Evolutionary conservation across 257 asterid genomes (phyloP).

Genomic region (Cruciata laevipes): DNA sequence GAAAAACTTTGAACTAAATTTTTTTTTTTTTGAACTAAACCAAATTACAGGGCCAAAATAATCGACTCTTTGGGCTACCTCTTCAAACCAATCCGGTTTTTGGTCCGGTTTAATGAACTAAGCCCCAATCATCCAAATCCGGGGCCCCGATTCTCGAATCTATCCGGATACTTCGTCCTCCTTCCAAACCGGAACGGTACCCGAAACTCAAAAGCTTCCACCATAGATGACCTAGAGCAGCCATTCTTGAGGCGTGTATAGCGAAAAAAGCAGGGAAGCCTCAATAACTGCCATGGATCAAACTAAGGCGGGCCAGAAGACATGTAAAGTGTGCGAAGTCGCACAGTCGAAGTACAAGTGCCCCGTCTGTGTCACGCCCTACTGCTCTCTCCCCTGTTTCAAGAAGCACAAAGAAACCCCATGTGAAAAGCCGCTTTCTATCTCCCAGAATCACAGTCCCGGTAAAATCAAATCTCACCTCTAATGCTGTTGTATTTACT

Average conservation of each 20-base stretch:
- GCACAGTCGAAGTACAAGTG: slow-evolving; percentile 81
- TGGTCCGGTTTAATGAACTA: background rate
- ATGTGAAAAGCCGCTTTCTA: slow-evolving; percentile 44
- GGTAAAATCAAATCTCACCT: background rate
- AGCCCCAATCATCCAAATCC: background rate
- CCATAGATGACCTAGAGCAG: background rate
- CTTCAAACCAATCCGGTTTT: no score
- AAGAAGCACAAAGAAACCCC: slow-evolving; percentile 86
- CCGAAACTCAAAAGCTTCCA: background rate
- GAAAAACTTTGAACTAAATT: no score
- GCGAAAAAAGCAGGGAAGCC: background rate
- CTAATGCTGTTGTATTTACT: background rate
- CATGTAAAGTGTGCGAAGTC: slow-evolving; percentile 60
- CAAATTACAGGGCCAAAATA: no score
- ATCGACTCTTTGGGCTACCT: no score
- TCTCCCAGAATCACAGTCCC: slow-evolving; percentile 15
- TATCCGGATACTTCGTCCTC: background rate
- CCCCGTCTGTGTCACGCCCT: slow-evolving; percentile 63
- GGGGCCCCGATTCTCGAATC: background rate
- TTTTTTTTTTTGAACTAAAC: no score
- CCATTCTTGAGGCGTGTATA: background rate
- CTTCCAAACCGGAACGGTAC: background rate
- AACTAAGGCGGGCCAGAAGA: slow-evolving; percentile 23
- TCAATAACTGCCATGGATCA: background rate
- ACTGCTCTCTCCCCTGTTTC: slow-evolving; percentile 72